These are phyloP conservation scores for Thamnidium elegans DNA, from an alignment of 192 early-diverging fungal species.

Conservation along the genomic window DNA sequence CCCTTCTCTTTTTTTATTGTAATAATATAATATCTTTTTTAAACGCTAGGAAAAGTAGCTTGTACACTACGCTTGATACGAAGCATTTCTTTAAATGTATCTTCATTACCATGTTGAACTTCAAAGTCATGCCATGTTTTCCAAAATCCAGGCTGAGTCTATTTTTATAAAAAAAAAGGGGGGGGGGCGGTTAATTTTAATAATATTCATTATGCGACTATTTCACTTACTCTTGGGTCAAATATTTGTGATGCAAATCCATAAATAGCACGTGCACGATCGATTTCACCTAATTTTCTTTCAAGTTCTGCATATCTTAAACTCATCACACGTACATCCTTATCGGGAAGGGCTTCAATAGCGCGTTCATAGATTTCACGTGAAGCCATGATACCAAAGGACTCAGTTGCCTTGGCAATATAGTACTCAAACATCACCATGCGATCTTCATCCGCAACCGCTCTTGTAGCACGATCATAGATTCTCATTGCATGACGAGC, in stretches of 20 bases:
- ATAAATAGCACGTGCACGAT: constrained; percentile 87
- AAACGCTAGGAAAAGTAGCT: constrained; percentile 27
- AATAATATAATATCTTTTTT: constrained; percentile 15
- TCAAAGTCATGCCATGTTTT: constrained; percentile 94
- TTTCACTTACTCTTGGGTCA: constrained; percentile 67
- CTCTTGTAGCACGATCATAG: constrained; percentile 87
- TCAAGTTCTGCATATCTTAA: constrained; percentile 86
- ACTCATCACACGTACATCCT: constrained; percentile 71
- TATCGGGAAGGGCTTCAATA: constrained; percentile 81
- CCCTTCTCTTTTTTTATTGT: background rate
- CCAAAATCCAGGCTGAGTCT: constrained; percentile 74
- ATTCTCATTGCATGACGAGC: constrained; percentile 91
- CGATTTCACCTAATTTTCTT: constrained; percentile 88
- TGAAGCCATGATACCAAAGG: constrained; percentile 82
- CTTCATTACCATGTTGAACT: constrained; percentile 95
- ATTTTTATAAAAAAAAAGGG: background rate
- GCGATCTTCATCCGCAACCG: constrained; percentile 72
- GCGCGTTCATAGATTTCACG: constrained; percentile 94
- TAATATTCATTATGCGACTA: no score
- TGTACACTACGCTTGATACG: constrained; percentile 76
- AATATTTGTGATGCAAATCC: constrained; percentile 84
- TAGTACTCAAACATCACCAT: constrained; percentile 86
- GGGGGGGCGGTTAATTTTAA: no score
- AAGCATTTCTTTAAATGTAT: constrained; percentile 98
- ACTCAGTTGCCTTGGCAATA: constrained; percentile 81